phyloP scores from a whole-genome alignment of 192 early-diverging fungal species.

The Chytriomyces sp. region DNA sequence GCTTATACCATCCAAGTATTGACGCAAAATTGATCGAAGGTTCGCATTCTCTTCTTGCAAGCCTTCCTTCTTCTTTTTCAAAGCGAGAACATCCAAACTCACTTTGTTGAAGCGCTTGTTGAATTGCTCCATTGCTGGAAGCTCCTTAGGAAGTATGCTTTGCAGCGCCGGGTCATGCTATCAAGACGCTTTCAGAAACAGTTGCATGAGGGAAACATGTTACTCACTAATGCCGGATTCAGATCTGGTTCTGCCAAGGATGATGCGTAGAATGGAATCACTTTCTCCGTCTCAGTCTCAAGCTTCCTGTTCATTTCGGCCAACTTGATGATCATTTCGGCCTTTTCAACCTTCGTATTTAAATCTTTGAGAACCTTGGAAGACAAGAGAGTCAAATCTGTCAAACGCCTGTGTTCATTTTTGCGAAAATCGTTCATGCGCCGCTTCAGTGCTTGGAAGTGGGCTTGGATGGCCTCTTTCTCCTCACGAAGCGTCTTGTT shows the following conservation, averaged over 20 bases:
- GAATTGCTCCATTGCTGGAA: constrained; percentile 59
- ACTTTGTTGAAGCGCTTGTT: constrained; percentile 65
- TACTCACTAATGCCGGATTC: constrained; percentile 8
- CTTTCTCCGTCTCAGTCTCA: constrained; percentile 64
- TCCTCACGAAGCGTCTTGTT: constrained; percentile 51
- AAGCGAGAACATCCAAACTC: constrained; percentile 50
- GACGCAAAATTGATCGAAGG: constrained; percentile 54
- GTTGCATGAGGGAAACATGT: not conserved
- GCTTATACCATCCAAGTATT: constrained; percentile 65
- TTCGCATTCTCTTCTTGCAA: constrained; percentile 57
- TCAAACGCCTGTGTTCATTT: constrained; percentile 50
- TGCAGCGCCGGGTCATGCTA: constrained; percentile 24
- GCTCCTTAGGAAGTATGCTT: constrained; percentile 47
- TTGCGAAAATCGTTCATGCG: constrained; percentile 60
- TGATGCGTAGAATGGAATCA: constrained; percentile 46
- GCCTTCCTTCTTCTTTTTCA: constrained; percentile 45
- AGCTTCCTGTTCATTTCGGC: constrained; percentile 69
- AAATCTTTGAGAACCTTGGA: constrained; percentile 52
- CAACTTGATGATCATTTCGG: constrained; percentile 61
- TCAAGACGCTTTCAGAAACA: not conserved
- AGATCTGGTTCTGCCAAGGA: not conserved
- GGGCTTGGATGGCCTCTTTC: constrained; percentile 58
- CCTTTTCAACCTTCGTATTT: constrained; percentile 52
- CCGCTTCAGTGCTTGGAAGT: constrained; percentile 60
- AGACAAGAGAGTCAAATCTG: constrained; percentile 52